Evolutionary conservation across 306 rosid species (phyloP).

Genomic region (Vigna trinervia): DNA sequence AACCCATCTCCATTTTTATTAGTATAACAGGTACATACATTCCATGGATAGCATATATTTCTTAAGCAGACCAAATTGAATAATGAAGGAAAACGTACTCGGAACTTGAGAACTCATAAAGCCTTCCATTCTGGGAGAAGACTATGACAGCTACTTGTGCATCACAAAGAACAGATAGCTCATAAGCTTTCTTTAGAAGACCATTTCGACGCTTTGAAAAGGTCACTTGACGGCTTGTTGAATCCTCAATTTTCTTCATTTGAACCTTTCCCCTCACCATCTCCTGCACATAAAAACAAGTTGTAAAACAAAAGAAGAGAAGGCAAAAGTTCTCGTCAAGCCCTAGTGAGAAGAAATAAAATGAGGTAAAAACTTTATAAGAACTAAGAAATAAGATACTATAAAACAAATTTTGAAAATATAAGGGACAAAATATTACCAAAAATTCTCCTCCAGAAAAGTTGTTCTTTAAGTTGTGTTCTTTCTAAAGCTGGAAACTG

Average conservation of each 20-base stretch:
- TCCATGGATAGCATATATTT: background rate
- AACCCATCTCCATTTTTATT: background rate
- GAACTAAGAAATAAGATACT: background rate
- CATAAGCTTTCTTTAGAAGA: slow-evolving; percentile 69
- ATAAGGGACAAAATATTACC: slow-evolving; percentile 1
- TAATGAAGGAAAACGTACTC: slow-evolving; percentile 54
- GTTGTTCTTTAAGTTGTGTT: background rate
- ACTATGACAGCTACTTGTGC: slow-evolving; percentile 66
- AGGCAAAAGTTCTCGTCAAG: background rate
- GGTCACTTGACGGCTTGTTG: slow-evolving; percentile 65
- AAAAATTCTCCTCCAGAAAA: background rate
- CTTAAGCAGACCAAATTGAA: background rate
- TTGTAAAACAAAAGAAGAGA: background rate
- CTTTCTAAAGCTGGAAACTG: slow-evolving; percentile 7
- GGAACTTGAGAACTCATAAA: slow-evolving; percentile 64
- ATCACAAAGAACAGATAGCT: slow-evolving; percentile 75
- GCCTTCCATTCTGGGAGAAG: slow-evolving; percentile 72
- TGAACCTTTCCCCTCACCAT: slow-evolving; percentile 80
- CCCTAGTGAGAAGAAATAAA: background rate
- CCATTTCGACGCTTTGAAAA: slow-evolving; percentile 71
- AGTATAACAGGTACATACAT: background rate
- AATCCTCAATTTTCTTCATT: slow-evolving; percentile 66
- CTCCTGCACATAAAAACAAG: background rate
- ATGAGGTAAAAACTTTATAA: background rate
- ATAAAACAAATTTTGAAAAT: background rate